phyloP scores from a whole-genome alignment of 768 basidiomycete genomes.

The Suillus ampliporus region DNA sequence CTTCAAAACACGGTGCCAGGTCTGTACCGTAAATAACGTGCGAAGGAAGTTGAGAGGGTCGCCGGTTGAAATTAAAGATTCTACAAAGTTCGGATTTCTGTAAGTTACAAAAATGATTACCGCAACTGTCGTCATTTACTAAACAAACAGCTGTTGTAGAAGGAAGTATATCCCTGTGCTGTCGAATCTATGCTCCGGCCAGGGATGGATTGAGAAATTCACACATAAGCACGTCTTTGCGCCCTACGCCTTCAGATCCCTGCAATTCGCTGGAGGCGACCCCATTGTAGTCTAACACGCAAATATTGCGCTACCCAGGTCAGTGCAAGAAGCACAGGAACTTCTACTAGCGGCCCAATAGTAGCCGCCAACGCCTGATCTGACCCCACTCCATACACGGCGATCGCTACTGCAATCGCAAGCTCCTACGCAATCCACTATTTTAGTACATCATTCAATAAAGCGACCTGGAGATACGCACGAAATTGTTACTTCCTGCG shows the following conservation, averaged over 20 bases:
- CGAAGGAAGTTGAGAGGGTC: background rate
- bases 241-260: background rate
- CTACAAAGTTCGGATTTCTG: background rate
- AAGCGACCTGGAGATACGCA: slow-evolving; percentile 35
- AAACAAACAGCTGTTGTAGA: no score
- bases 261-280: background rate
- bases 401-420: slow-evolving; percentile 82
- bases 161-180: background rate
- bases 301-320: slow-evolving; percentile 67
- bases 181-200: background rate
- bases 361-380: slow-evolving; percentile 85
- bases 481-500: slow-evolving; percentile 80
- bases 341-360: slow-evolving; percentile 78
- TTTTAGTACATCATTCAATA: background rate
- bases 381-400: slow-evolving; percentile 77
- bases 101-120: background rate
- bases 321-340: slow-evolving; percentile 74
- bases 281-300: slow-evolving; percentile 48
- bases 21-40: background rate
- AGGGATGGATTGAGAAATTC: no score
- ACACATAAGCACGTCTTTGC: no score
- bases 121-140: background rate
- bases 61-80: background rate
- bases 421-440: slow-evolving; percentile 56
- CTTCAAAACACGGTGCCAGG: background rate